These are phyloP conservation scores for Hortaea werneckii DNA, from an alignment of 2,329 filamentous ascomycete species.

Conservation along the genomic window DNA sequence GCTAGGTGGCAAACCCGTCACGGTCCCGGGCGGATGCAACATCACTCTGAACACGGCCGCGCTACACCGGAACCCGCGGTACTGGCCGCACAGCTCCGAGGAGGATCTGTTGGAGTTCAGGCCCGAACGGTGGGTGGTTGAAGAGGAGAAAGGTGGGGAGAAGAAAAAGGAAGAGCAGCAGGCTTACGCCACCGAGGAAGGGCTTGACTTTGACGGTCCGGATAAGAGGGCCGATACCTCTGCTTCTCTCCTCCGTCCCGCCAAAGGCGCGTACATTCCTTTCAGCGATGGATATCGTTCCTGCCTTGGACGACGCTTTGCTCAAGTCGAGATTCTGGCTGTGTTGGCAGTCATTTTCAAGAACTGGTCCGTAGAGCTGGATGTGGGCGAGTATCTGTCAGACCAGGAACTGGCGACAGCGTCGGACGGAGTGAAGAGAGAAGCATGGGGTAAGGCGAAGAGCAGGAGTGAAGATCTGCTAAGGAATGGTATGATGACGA, in stretches of 20 bases:
- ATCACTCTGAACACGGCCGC: slow-evolving; percentile 48
- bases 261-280: slow-evolving; percentile 44
- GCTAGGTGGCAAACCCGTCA: slow-evolving; percentile 48
- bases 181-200: slow-evolving; percentile 26
- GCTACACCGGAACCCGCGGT: slow-evolving; percentile 58
- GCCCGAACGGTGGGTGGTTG: slow-evolving; percentile 60
- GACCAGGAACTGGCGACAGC: slow-evolving; percentile 32
- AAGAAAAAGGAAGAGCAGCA: slow-evolving; percentile 23
- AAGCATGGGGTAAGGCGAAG: slow-evolving; percentile 53
- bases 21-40: slow-evolving; percentile 46
- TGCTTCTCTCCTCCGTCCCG: slow-evolving; percentile 49
- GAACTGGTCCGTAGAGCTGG: slow-evolving; percentile 59
- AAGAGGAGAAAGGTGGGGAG: slow-evolving; percentile 4
- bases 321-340: slow-evolving; percentile 47
- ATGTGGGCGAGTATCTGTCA: slow-evolving; percentile 41
- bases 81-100: slow-evolving; percentile 50
- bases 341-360: slow-evolving; percentile 44
- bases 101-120: slow-evolving; percentile 58
- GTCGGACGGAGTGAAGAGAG: slow-evolving; percentile 39
- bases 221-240: slow-evolving; percentile 50
- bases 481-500: slow-evolving; percentile 43
- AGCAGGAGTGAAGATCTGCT: slow-evolving; percentile 44
- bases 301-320: slow-evolving; percentile 47
- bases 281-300: slow-evolving; percentile 47
- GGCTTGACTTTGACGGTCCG: slow-evolving; percentile 42